A percentile compares a stretch with the other conserved stretches of the same genome.
phyloP scores from a whole-genome alignment of 1,284 basidiomycete genomes.

The Mycena sp. region DNA sequence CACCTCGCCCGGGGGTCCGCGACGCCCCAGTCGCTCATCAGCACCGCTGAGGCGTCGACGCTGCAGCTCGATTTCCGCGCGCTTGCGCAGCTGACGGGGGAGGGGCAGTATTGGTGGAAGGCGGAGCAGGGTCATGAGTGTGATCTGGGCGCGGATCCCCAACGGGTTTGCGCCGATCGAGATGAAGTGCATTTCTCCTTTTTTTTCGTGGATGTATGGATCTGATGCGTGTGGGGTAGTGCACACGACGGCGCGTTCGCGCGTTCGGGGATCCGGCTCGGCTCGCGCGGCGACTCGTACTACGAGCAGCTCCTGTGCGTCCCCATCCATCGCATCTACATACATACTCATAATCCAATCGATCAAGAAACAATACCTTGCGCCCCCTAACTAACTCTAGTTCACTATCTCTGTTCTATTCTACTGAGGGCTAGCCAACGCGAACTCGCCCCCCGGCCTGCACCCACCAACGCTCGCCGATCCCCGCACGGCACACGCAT shows the following conservation, averaged over 20 bases:
- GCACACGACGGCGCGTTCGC: conserved; percentile 76
- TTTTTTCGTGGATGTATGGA: background rate
- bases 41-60: conserved; percentile 86
- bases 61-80: conserved; percentile 92
- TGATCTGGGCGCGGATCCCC: conserved; percentile 62
- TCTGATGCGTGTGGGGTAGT: conserved; percentile 47
- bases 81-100: conserved; percentile 80
- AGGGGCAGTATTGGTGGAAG: conserved; percentile 83
- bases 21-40: conserved; percentile 59
- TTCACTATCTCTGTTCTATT: too few relatives aligned
- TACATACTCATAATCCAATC: too few relatives aligned
- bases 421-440: too few relatives aligned
- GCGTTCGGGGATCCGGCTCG: conserved; percentile 85
- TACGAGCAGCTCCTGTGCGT: conserved; percentile 91
- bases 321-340: too few relatives aligned
- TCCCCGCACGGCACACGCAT: too few relatives aligned
- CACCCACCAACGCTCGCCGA: too few relatives aligned
- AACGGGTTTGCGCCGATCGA: conserved; percentile 82
- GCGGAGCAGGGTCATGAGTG: conserved; percentile 84
- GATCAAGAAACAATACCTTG: too few relatives aligned
- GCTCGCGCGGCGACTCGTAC: conserved; percentile 94
- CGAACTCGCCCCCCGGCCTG: too few relatives aligned
- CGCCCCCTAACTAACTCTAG: too few relatives aligned
- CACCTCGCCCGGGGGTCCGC: conserved; percentile 78
- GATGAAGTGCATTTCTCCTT: conserved; percentile 63